Percentiles rank a stretch among this genome's conserved stretches.
Evolutionary conservation across 2,329 filamentous ascomycete genomes (phyloP).

Genomic region (Lasiodiplodia citricola): DNA sequence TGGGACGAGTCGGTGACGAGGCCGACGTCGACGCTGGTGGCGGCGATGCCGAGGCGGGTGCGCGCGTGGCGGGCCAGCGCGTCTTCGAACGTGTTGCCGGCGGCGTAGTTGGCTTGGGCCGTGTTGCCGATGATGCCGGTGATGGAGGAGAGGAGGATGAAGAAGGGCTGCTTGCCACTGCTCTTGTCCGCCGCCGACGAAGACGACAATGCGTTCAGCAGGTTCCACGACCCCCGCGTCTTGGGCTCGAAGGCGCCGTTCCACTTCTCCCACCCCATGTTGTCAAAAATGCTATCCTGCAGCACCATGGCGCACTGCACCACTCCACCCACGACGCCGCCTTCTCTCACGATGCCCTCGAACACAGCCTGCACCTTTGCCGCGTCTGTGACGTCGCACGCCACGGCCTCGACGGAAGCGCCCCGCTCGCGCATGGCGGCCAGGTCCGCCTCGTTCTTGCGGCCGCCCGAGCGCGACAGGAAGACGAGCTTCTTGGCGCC

Average conservation of each 20-base stretch:
- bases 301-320: constrained; percentile 38
- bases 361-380: neutral
- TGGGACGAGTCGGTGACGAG: constrained; percentile 1
- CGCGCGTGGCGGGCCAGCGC: constrained; percentile 33
- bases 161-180: constrained; percentile 29
- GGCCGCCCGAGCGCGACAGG: constrained; percentile 23
- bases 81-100: constrained; percentile 39
- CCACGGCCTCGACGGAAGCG: neutral
- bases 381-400: constrained; percentile 1
- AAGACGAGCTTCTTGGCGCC: constrained; percentile 36
- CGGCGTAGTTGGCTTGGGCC: constrained; percentile 37
- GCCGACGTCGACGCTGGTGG: constrained; percentile 36
- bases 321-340: constrained; percentile 32
- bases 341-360: neutral
- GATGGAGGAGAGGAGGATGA: constrained; percentile 31
- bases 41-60: constrained; percentile 28
- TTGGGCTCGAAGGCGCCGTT: constrained; percentile 32
- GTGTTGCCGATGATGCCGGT: constrained; percentile 29
- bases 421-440: neutral
- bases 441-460: neutral
- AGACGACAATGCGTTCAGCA: constrained; percentile 27
- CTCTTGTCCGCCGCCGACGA: neutral
- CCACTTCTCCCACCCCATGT: constrained; percentile 30
- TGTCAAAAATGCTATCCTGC: constrained; percentile 10
- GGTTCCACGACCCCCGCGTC: constrained; percentile 34